Conservation (phyloP, 345 rosid species). For the Salix suchowensis region DNA sequence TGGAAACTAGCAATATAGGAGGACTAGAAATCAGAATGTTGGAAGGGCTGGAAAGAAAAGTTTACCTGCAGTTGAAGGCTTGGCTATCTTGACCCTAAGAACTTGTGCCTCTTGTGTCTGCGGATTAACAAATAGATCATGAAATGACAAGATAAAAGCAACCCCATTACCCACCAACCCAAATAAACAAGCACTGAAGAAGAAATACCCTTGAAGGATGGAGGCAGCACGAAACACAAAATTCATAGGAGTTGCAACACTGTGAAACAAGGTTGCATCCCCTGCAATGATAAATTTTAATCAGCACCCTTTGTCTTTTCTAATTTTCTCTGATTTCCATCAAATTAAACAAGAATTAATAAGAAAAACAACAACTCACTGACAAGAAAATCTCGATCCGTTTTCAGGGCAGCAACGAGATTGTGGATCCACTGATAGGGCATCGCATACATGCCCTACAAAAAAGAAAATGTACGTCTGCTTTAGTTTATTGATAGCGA, state of each 20-base stretch:
- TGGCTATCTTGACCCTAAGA: slow-evolving; percentile 61
- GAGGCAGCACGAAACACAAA: slow-evolving; percentile 87
- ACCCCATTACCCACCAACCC: not conserved
- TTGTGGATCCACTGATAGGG: slow-evolving; percentile 63
- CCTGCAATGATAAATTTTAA: slow-evolving; percentile 32
- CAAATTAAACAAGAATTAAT: not conserved
- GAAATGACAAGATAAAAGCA: slow-evolving; percentile 12
- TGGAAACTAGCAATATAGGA: too few species aligned
- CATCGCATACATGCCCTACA: slow-evolving; percentile 83
- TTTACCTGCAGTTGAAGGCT: slow-evolving; percentile 81
- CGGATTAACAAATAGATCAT: slow-evolving; percentile 21
- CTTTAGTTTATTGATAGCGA: not conserved
- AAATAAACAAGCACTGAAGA: not conserved
- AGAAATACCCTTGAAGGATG: slow-evolving; percentile 62
- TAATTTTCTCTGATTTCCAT: not conserved
- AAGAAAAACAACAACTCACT: slow-evolving; percentile 53
- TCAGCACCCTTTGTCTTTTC: not conserved
- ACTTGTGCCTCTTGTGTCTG: slow-evolving; percentile 62
- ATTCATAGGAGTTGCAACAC: slow-evolving; percentile 85
- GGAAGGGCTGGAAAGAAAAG: not conserved
- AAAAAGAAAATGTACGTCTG: not conserved
- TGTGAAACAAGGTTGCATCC: slow-evolving; percentile 76
- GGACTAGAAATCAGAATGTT: too few species aligned
- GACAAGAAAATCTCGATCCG: slow-evolving; percentile 89
- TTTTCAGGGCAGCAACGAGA: slow-evolving; percentile 76